Evolutionary conservation across 2,329 filamentous ascomycete species (phyloP), one percentile per base, ranked within the genome.

Genomic region (Penicillium sp.): DNA sequence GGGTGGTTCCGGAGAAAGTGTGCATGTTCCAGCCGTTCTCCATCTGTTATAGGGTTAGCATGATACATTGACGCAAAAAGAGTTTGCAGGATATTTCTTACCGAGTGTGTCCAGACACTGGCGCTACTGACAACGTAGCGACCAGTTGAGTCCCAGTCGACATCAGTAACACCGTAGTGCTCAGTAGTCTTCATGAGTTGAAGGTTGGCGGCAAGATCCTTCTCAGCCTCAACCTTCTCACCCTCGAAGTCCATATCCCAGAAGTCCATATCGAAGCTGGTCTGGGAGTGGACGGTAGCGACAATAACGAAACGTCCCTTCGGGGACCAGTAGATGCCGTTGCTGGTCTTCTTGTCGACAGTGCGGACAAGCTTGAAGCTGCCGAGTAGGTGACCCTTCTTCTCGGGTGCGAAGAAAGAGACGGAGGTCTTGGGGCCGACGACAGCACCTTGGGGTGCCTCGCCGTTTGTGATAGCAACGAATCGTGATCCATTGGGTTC

Each of bases 21-120:
- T 97, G 97, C 58, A 99, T 80, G 75, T 97, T 93, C 82, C 96
- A 99, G 61, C 94, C 94, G 74, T 97, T 99, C 82, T 99, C 94
- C 91, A 97, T 96, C 91, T 96, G 70, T 46, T 32, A 32, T 29
- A 6, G 31, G 46, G 71, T 66, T 69, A 64, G 56, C 56, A 43
- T 45, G 27, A 21, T 27, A 13, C 31, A 47, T 13, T n/a, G 43
- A 50, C 31, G 43, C 67, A 43, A 54, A 8, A 47, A 24, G 29
- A 44, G 18, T 42, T 18, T 34, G 2, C 0, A 34, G 14, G 18
- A 47, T 11, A 43, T 18, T 32, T 79, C 90, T 81, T 88, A 96
- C 92, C 66, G 88, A 83, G 76, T 97, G 93, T 77, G 96, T 97
- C 92, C 94, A 99, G 48, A 90, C 87, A 70, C 90, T 94, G 43